A percentile compares a stretch with the other conserved stretches of the same genome.
Evolutionary conservation across 768 basidiomycete genomes (phyloP).

Genomic region (Trichaptum fuscoviolaceum): DNA sequence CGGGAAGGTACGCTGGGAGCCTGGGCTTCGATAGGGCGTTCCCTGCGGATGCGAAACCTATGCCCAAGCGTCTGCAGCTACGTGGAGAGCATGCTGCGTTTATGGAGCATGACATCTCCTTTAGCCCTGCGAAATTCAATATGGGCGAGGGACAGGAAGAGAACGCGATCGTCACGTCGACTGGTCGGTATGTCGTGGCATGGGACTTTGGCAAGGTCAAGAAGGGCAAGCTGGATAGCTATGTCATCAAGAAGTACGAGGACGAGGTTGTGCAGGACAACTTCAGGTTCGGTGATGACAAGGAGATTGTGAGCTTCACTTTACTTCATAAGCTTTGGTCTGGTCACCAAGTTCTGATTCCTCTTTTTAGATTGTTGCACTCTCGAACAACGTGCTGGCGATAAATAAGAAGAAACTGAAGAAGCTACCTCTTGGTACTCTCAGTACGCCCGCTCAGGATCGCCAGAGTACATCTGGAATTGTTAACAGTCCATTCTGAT

Average conservation of each 20-base stretch:
- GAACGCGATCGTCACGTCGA: slow-evolving; percentile 93
- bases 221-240: slow-evolving; percentile 84
- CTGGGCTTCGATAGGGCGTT: slow-evolving; percentile 93
- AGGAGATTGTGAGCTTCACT: slow-evolving; percentile 72
- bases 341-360: slow-evolving; percentile 6
- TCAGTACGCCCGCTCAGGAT: slow-evolving; percentile 41
- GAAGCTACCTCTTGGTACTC: slow-evolving; percentile 73
- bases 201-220: slow-evolving; percentile 98
- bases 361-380: slow-evolving; percentile 76
- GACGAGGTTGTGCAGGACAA: slow-evolving; percentile 94
- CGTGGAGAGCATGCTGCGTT: slow-evolving; percentile 90
- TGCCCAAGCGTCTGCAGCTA: slow-evolving; percentile 82
- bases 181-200: slow-evolving; percentile 86
- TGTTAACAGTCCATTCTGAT: slow-evolving; percentile 61
- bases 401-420: slow-evolving; percentile 91
- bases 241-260: slow-evolving; percentile 96
- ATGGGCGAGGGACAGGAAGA: slow-evolving; percentile 83
- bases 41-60: slow-evolving; percentile 90
- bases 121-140: slow-evolving; percentile 97
- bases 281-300: slow-evolving; percentile 97
- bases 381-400: slow-evolving; percentile 89
- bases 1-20: slow-evolving; percentile 76
- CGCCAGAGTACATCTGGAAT: slow-evolving; percentile 54
- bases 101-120: slow-evolving; percentile 82
- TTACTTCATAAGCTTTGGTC: background rate